Conservation (phyloP, 2,329 filamentous ascomycete species). For the Aspergillus flavus region DNA sequence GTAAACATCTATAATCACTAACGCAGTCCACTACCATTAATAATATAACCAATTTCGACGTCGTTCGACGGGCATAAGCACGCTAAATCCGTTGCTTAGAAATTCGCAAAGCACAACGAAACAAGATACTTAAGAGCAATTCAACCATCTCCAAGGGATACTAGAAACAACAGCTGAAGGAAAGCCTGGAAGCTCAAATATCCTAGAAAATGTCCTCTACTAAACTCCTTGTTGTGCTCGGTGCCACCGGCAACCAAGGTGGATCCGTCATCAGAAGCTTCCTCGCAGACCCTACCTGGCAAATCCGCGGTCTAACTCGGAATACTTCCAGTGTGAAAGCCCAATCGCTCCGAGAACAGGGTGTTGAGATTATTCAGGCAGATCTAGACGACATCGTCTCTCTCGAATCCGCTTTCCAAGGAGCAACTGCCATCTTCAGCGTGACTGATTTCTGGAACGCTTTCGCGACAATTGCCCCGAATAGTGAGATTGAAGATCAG, state of each 20-base stretch:
- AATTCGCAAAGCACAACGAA: too few relatives aligned
- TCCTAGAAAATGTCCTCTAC: constrained; percentile 5
- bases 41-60: not conserved
- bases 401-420: constrained; percentile 39
- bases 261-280: constrained; percentile 23
- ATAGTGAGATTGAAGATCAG: constrained; percentile 18
- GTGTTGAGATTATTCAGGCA: constrained; percentile 42
- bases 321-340: constrained; percentile 42
- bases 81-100: not conserved
- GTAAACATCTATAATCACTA: not conserved
- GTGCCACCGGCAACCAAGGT: constrained; percentile 36
- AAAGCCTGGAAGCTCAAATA: not conserved
- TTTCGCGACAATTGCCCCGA: constrained; percentile 23
- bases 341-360: constrained; percentile 30
- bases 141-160: not conserved
- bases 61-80: not conserved
- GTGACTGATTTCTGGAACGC: constrained; percentile 37
- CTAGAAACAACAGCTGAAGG: not conserved
- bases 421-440: constrained; percentile 43
- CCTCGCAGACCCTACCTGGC: constrained; percentile 16
- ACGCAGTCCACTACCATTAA: not conserved
- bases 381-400: constrained; percentile 37
- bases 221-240: constrained; percentile 32
- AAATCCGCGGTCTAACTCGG: constrained; percentile 42
- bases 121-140: not conserved